Percentiles rank a stretch among this genome's conserved stretches.
phyloP scores from a whole-genome alignment of 306 rosid species.

The Inga leiocalycina region DNA sequence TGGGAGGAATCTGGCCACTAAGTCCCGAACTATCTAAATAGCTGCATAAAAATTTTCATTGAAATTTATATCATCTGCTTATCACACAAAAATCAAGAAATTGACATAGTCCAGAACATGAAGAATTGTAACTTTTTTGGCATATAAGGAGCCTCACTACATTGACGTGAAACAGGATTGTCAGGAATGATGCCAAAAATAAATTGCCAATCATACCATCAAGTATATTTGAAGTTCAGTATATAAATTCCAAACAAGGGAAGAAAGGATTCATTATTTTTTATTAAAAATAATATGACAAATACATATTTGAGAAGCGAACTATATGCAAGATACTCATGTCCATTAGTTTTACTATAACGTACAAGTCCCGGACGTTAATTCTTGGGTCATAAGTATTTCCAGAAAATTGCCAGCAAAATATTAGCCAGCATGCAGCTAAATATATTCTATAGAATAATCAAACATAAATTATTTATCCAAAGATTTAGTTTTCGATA shows the following conservation, averaged over 20 bases:
- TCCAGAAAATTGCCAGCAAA: background rate
- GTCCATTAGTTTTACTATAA: background rate
- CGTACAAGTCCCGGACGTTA: background rate
- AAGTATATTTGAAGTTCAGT: background rate
- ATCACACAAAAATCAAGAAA: background rate
- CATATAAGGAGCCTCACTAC: background rate
- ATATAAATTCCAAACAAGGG: background rate
- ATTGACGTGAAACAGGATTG: background rate
- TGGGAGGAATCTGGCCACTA: constrained; percentile 74
- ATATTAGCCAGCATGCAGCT: background rate
- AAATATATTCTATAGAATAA: background rate
- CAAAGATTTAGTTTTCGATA: too few relatives aligned
- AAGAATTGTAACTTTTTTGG: background rate
- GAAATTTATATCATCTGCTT: constrained; percentile 18
- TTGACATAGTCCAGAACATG: background rate
- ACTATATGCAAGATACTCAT: background rate
- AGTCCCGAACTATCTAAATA: constrained; percentile 79
- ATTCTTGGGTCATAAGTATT: background rate
- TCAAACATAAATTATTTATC: background rate
- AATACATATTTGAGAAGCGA: background rate
- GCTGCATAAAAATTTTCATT: constrained; percentile 46
- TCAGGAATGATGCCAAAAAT: background rate
- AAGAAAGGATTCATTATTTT: background rate
- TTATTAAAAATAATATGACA: background rate
- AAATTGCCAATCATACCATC: background rate